Evolutionary conservation across 1,284 basidiomycete genomes (phyloP), one percentile per base, ranked within the genome.

Genomic region (Cutaneotrichosporon sp.): DNA sequence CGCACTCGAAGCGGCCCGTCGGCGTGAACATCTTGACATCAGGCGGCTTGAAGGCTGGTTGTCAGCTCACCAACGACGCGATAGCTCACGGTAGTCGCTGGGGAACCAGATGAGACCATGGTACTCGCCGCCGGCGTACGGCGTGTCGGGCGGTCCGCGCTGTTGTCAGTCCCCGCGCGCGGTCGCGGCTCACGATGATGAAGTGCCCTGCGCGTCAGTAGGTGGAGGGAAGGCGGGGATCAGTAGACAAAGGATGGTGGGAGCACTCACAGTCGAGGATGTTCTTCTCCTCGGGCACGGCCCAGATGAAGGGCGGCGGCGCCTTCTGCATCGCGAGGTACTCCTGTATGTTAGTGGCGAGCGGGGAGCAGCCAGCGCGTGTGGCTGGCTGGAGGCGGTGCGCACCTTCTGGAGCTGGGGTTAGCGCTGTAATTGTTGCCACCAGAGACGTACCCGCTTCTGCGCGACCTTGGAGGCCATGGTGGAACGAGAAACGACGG

Each of bases 1-100:
- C 91, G 29, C 91, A 89, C 70, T 92, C 87, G 79, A 97, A 97
- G 56, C 94, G 87, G 13, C 94, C 94, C 16, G 91, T 93, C 0
- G 94, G 94, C 22, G 94, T 97, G 75, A 91, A 87, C 89, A 97
- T 91, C 90, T 97, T 97, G 82, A 97, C 95, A 60, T 94, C 94
- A 64, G 94, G 94, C 0, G 92, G 92, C 79, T 92, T 94, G 83
- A 94, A 95, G 3, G 90, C 92, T 66, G 59, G 13, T 43, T 54
- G 38, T 57, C 5, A 13, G 33, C 5, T n/a, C 18, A 33, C 10
- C 4, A 2, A 25, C 22, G 24, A 29, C 13, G 3, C 20, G 9
- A 8, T 4, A 10, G 71, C 78, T 67, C 59, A 95, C 50, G 92
- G 76, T 94, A 97, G 79, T 97, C 94, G 25, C 90, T 83, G 4